phyloP scores from a whole-genome alignment of 2,329 filamentous ascomycete genomes.

The Calonectria fujianensis region DNA sequence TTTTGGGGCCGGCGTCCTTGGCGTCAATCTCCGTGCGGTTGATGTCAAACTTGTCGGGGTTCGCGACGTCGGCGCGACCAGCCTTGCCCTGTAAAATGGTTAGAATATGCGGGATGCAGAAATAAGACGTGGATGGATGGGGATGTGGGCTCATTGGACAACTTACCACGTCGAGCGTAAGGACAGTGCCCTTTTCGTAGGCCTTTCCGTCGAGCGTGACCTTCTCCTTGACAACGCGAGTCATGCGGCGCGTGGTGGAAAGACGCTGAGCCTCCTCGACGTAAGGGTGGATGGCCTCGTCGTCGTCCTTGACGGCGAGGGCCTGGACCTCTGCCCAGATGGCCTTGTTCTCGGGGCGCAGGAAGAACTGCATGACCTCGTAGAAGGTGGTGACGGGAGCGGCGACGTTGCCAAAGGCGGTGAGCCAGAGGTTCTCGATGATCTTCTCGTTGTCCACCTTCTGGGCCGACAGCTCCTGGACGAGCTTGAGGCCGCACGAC shows the following conservation, averaged over 20 bases:
- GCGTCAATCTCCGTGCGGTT: conserved; percentile 54
- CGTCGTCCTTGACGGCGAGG: conserved; percentile 60
- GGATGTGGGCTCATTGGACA: too few species aligned
- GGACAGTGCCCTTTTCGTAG: conserved; percentile 63
- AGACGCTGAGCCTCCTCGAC: conserved; percentile 64
- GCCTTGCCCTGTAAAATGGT: conserved; percentile 58
- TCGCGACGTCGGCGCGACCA: conserved; percentile 62
- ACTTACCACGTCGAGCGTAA: conserved; percentile 63
- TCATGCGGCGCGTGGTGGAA: conserved; percentile 62
- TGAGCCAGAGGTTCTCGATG: conserved; percentile 62
- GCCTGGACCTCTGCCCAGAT: conserved; percentile 66
- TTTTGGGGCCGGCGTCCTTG: conserved; percentile 58
- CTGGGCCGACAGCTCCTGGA: conserved; percentile 60
- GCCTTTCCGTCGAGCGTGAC: conserved; percentile 61
- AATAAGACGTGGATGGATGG: too few species aligned
- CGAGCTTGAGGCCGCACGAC: conserved; percentile 62
- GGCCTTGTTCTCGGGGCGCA: conserved; percentile 62
- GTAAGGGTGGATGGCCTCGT: conserved; percentile 60
- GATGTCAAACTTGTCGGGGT: conserved; percentile 61
- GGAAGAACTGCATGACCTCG: conserved; percentile 65
- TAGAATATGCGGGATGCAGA: neutral
- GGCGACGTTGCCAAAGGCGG: conserved; percentile 64
- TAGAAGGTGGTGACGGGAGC: conserved; percentile 64
- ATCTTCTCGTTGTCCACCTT: conserved; percentile 58
- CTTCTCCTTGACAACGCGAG: conserved; percentile 59